A percentile compares a stretch with the other conserved stretches of the same genome.
Evolutionary conservation across 2,329 filamentous ascomycete species (phyloP).

Genomic region (Colletotrichum magnum): DNA sequence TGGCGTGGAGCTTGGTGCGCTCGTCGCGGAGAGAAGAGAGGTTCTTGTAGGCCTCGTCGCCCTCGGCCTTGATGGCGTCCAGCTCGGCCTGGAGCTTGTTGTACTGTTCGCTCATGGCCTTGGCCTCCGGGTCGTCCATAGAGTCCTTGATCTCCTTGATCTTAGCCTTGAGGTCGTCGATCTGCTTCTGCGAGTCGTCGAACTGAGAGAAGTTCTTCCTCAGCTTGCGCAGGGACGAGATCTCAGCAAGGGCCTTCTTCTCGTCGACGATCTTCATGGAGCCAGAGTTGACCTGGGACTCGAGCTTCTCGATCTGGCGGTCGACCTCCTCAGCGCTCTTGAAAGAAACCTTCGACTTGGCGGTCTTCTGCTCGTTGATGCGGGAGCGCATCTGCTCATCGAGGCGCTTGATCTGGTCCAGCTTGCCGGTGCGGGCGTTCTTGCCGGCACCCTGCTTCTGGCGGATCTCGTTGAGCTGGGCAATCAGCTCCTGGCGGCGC

Average conservation of each 20-base stretch:
- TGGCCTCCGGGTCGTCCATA: slow-evolving; percentile 91
- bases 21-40: slow-evolving; percentile 88
- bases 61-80: slow-evolving; percentile 90
- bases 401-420: slow-evolving; percentile 92
- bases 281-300: slow-evolving; percentile 88
- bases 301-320: slow-evolving; percentile 82
- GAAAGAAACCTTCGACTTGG: slow-evolving; percentile 84
- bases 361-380: slow-evolving; percentile 88
- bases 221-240: slow-evolving; percentile 86
- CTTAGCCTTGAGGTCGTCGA: slow-evolving; percentile 88
- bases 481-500: slow-evolving; percentile 87
- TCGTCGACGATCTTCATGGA: slow-evolving; percentile 97
- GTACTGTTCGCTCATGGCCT: slow-evolving; percentile 90
- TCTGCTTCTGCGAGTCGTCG: slow-evolving; percentile 88
- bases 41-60: slow-evolving; percentile 92
- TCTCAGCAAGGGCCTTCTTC: slow-evolving; percentile 90
- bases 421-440: slow-evolving; percentile 80
- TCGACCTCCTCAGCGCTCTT: slow-evolving; percentile 93
- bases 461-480: slow-evolving; percentile 86
- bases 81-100: slow-evolving; percentile 88
- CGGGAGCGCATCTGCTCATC: slow-evolving; percentile 90
- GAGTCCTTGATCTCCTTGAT: slow-evolving; percentile 91
- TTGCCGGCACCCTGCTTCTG: slow-evolving; percentile 91
- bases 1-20: slow-evolving; percentile 83
- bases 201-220: slow-evolving; percentile 92